Base-by-base conservation (phyloP, 1,284 basidiomycete genomes). In the Xerocomus cyaneibrunnescens region DNA sequence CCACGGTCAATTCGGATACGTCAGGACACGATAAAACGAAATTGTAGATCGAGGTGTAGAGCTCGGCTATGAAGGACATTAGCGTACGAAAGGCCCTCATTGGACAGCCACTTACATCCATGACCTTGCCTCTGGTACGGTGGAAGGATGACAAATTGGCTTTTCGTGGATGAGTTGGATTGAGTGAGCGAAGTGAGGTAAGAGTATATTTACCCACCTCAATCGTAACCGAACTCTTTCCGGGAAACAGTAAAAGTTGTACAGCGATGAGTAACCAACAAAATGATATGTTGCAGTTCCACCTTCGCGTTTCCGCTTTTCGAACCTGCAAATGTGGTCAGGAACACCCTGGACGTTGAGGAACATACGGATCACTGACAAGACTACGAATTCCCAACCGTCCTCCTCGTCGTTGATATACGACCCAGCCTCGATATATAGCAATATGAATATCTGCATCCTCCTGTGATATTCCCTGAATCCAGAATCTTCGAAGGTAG, bases 341-440 rank as follows among this genome's bases (percentile, higher is more conserved):
- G 47, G n/a, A 54, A 47, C 35, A 8, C 41, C 38, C 38, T 16
- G 3, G 13, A 27, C 0, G 3, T 13, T 6, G 45, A 40, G 25
- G 39, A 43, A 25, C 37, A 37, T 43, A 19, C 9, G 38, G n/a
- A 13, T 23, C 25, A 79, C 89, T 56, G 61, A 92, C 87, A 94
- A 67, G 2, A 89, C 75, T 40, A 84, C 78, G 68, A 95, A 94
- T 65, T 97, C 92, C 92, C 92, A 97, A 7, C 78, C 76, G 36
- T 94, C 89, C 67, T 94, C 90, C 22, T 87, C 89, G 61, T 94
- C 92, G 57, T 89, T 84, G 56, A 99, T 92, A 71, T 94, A 98
- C 25, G 89, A 93, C 7, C 94, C 94, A 7, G 85, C 97, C 68
- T 99, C 96, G 65, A 99, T 96, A 72, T 93, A 98, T 8, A 99